phyloP scores from a whole-genome alignment of 805 yeast genomes.

The Candida gorgasii region DNA sequence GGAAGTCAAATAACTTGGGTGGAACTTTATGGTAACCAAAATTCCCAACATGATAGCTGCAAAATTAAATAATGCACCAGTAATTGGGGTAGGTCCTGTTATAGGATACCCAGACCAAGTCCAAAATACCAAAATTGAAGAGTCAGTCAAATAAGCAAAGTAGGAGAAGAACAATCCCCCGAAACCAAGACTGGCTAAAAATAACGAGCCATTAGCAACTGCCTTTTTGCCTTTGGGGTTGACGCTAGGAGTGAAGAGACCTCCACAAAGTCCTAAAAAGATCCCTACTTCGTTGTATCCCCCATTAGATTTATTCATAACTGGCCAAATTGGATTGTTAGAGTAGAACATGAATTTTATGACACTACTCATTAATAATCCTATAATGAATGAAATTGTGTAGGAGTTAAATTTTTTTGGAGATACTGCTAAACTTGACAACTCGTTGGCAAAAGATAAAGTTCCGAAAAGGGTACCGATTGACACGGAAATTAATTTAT shows the following conservation, averaged over 20 bases:
- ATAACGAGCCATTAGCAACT: constrained; percentile 37
- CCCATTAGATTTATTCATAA: constrained; percentile 81
- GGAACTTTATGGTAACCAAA: constrained; percentile 24
- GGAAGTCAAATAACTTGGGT: constrained; percentile 24
- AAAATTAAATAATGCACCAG: constrained; percentile 74
- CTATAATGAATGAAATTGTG: constrained; percentile 62
- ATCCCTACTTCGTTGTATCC: constrained; percentile 80
- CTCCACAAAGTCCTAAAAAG: constrained; percentile 59
- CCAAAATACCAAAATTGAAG: constrained; percentile 88
- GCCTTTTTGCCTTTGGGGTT: neutral
- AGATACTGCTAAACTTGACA: constrained; percentile 32
- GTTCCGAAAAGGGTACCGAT: constrained; percentile 66
- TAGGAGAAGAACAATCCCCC: constrained; percentile 74
- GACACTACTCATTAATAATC: constrained; percentile 71
- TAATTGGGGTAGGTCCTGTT: constrained; percentile 83
- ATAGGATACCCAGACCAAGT: constrained; percentile 94
- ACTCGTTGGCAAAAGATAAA: constrained; percentile 58
- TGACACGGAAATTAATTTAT: constrained; percentile 64
- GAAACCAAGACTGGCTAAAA: constrained; percentile 64
- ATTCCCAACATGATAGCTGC: constrained; percentile 58
- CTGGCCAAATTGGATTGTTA: constrained; percentile 96
- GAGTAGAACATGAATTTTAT: constrained; percentile 76
- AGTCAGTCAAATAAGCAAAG: constrained; percentile 76
- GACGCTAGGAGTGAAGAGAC: constrained; percentile 55
- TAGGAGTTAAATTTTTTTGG: constrained; percentile 43